Percentiles rank a stretch among this genome's conserved stretches.
phyloP scores from a whole-genome alignment of 2,329 filamentous ascomycete species.

The Drechslerella coelobrocha region DNA sequence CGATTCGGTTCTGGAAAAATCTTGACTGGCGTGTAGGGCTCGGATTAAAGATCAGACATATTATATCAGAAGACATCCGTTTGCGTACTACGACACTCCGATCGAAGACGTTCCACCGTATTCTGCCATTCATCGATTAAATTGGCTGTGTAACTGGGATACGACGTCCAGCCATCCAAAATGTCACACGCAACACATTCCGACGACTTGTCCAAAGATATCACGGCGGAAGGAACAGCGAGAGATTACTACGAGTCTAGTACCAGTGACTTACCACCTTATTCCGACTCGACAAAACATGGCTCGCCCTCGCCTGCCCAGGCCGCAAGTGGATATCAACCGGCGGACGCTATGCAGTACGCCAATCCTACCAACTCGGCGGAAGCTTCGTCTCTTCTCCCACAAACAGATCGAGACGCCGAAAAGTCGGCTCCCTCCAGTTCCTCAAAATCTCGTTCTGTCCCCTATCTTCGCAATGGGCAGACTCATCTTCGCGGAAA shows the following conservation, averaged over 20 bases:
- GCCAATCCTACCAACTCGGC: slow-evolving; percentile 10
- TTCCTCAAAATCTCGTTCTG: slow-evolving; percentile 6
- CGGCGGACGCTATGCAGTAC: slow-evolving; percentile 31
- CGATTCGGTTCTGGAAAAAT: no score
- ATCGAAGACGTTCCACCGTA: no score
- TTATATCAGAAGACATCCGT: no score
- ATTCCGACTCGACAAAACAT: slow-evolving; percentile 2
- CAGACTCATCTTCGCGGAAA: slow-evolving; percentile 31
- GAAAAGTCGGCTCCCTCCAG: slow-evolving; percentile 15
- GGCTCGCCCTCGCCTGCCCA: slow-evolving; percentile 8
- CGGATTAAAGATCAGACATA: no score
- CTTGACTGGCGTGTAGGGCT: no score
- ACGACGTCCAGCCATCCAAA: slow-evolving; percentile 4
- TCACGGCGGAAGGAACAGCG: not conserved
- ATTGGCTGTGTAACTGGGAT: slow-evolving; percentile 20
- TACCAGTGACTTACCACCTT: slow-evolving; percentile 5
- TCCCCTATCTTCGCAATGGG: not conserved
- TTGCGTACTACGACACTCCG: no score
- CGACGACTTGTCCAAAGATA: slow-evolving; percentile 2
- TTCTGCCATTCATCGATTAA: no score
- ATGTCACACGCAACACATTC: slow-evolving; percentile 46
- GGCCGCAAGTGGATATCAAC: slow-evolving; percentile 7
- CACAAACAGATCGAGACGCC: slow-evolving; percentile 17
- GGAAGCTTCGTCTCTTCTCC: slow-evolving; percentile 21
- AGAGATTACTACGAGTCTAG: slow-evolving; percentile 3